Conservation (phyloP, 169 alveolate genomes). For the Fabrea salina region DNA sequence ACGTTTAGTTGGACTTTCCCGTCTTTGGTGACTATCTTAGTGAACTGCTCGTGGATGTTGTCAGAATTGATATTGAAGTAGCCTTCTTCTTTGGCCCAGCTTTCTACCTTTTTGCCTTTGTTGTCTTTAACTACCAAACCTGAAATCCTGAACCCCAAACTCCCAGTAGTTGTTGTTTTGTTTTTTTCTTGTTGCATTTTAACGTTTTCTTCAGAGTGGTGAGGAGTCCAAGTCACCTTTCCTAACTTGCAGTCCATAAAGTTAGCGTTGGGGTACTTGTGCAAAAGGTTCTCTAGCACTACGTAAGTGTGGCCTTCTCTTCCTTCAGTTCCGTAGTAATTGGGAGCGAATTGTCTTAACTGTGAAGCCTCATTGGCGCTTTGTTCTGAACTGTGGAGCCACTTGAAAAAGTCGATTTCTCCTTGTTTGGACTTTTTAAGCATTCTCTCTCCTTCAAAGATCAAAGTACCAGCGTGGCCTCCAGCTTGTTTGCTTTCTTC, state of each 20-base stretch:
- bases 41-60: slow-evolving; percentile 25
- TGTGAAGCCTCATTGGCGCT: neutral
- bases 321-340: slow-evolving; percentile 13
- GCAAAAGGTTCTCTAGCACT: slow-evolving; percentile 1
- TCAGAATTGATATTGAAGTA: neutral
- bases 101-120: neutral
- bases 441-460: slow-evolving; percentile 28
- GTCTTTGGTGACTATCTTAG: neutral
- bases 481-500: slow-evolving; percentile 25
- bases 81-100: slow-evolving; percentile 8
- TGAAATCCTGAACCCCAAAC: slow-evolving; percentile 27
- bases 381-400: neutral
- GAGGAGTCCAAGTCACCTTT: slow-evolving; percentile 19
- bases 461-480: slow-evolving; percentile 21
- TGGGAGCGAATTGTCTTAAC: neutral
- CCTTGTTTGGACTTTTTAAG: slow-evolving; percentile 14
- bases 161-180: slow-evolving; percentile 28
- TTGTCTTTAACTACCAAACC: slow-evolving; percentile 10
- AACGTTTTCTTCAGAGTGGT: slow-evolving; percentile 11
- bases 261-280: neutral
- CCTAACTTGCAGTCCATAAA: slow-evolving; percentile 33
- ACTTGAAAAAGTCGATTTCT: slow-evolving; percentile 20
- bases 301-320: neutral
- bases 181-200: slow-evolving; percentile 1
- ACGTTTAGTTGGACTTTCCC: neutral